These are phyloP conservation scores for Pelargonium fulgidum DNA, from an alignment of 441 rosid species.

Conservation along the genomic window DNA sequence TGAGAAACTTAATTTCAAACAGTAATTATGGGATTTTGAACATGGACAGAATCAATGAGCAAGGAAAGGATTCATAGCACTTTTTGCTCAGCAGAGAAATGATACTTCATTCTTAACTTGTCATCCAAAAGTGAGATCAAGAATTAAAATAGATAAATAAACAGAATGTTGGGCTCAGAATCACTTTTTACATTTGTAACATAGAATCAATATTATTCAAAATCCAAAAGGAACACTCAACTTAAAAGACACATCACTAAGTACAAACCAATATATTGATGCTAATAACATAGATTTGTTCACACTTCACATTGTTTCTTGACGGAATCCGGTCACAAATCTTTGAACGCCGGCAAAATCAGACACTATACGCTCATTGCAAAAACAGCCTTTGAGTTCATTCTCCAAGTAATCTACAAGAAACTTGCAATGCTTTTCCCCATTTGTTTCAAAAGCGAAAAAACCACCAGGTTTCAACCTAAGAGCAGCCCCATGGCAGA, in stretches of 20 bases:
- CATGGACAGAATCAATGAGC: too few species aligned
- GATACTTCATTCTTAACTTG: too few species aligned
- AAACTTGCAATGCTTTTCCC: constrained; percentile 67
- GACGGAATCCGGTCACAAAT: constrained; percentile 59
- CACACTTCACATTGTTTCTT: background rate
- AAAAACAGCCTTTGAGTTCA: constrained; percentile 37
- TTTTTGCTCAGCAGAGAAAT: too few species aligned
- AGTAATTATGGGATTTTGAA: too few species aligned
- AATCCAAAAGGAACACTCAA: background rate
- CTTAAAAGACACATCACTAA: background rate
- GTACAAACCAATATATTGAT: background rate
- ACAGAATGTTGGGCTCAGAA: background rate
- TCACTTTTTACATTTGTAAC: background rate
- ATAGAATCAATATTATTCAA: background rate
- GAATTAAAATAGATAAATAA: background rate
- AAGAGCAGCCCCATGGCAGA: constrained; percentile 51
- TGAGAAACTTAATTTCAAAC: too few species aligned
- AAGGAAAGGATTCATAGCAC: too few species aligned
- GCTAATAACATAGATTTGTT: background rate
- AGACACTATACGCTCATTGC: constrained; percentile 40
- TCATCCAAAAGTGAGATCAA: too few species aligned
- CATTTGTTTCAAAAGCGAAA: constrained; percentile 84
- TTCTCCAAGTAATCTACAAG: constrained; percentile 48
- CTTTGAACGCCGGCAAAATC: constrained; percentile 67
- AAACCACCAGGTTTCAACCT: constrained; percentile 73